Conservation (phyloP, 129 eudicot species). For the Flaveria robusta region DNA sequence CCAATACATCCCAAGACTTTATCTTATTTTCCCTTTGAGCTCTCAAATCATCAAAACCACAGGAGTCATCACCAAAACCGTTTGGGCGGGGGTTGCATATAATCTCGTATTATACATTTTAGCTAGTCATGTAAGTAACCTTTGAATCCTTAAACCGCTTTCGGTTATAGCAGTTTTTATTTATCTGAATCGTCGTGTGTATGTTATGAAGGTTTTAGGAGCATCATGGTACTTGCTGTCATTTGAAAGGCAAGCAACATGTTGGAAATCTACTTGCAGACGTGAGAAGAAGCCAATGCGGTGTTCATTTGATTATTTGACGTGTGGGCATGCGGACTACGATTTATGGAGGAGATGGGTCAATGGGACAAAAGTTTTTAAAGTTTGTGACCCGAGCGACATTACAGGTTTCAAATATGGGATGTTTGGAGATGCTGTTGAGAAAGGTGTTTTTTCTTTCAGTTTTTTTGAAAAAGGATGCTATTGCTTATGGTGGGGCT, state of each 20-base stretch:
- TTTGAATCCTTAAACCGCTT: neutral
- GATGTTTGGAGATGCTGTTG: slow-evolving; percentile 68
- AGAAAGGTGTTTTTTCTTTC: slow-evolving; percentile 57
- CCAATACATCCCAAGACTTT: slow-evolving; percentile 77
- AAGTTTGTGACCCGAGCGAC: slow-evolving; percentile 50
- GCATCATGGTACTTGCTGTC: slow-evolving; percentile 89
- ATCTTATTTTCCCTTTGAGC: slow-evolving; percentile 75
- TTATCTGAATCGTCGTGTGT: slow-evolving; percentile 9
- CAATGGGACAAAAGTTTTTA: slow-evolving; percentile 46
- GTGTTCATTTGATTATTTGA: slow-evolving; percentile 60
- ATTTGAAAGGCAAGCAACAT: slow-evolving; percentile 69
- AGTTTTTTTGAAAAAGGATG: slow-evolving; percentile 63
- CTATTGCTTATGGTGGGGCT: slow-evolving; percentile 96
- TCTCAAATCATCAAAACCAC: slow-evolving; percentile 75
- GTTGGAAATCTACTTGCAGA: slow-evolving; percentile 74
- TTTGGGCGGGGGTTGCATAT: slow-evolving; percentile 96
- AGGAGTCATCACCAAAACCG: slow-evolving; percentile 82
- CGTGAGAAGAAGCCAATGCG: slow-evolving; percentile 20
- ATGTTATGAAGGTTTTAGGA: slow-evolving; percentile 67
- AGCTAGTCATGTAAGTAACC: slow-evolving; percentile 83
- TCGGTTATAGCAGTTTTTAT: neutral
- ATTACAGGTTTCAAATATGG: slow-evolving; percentile 54
- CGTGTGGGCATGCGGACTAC: slow-evolving; percentile 53
- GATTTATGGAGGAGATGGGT: slow-evolving; percentile 52
- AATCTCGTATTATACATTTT: slow-evolving; percentile 80